These are phyloP conservation scores for Penicillium longicatenatum DNA, from an alignment of 495 filamentous ascomycete genomes.

Conservation along the genomic window DNA sequence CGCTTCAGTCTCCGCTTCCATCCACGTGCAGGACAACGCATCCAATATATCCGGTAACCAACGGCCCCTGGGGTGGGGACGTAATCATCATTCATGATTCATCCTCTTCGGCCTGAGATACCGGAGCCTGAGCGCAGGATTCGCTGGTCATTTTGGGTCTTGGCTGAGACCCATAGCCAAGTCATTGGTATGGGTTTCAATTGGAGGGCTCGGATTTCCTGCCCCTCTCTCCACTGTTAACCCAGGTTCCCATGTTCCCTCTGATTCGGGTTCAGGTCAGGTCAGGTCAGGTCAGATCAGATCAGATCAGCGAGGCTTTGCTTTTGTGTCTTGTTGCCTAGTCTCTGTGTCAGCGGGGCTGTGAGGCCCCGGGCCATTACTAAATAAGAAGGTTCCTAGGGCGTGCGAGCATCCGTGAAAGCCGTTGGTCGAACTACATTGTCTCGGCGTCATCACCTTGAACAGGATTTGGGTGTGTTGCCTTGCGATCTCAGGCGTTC, in stretches of 20 bases:
- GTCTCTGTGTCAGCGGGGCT: conserved; percentile 6
- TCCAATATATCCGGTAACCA: background rate
- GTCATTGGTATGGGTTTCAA: background rate
- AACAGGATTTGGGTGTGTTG: background rate
- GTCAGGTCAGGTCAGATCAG: background rate
- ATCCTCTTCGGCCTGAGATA: background rate
- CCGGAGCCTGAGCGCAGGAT: background rate
- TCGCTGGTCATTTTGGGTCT: background rate
- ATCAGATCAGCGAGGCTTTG: background rate
- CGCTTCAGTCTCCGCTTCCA: background rate
- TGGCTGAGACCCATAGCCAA: conserved; percentile 4
- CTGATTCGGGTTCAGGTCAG: background rate
- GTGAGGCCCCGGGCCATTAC: background rate
- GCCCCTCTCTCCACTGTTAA: background rate
- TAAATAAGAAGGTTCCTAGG: background rate
- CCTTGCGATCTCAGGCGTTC: background rate
- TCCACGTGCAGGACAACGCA: background rate
- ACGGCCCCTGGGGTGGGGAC: background rate
- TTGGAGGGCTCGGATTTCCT: conserved; percentile 2
- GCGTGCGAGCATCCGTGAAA: conserved; percentile 13
- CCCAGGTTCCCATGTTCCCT: background rate
- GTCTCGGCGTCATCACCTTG: conserved; percentile 14
- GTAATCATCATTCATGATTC: background rate
- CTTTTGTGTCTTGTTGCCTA: background rate
- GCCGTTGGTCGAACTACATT: conserved; percentile 15